phyloP scores from a whole-genome alignment of 495 filamentous ascomycete species.

The Niebla homalea region DNA sequence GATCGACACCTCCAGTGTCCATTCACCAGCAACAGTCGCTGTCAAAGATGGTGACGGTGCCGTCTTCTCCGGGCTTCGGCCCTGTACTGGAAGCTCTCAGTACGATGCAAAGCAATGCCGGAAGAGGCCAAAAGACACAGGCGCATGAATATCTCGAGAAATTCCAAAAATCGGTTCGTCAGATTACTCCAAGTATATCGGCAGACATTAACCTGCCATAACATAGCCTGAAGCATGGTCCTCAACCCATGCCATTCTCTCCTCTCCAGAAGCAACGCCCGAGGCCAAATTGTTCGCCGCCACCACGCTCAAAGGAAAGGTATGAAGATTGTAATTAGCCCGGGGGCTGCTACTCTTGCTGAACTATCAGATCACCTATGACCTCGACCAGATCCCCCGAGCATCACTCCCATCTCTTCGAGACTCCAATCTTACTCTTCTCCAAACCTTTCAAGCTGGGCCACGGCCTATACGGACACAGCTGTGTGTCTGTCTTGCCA shows the following conservation, averaged over 20 bases:
- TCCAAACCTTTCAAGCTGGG: constrained; percentile 65
- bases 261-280: constrained; percentile 54
- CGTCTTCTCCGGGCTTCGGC: constrained; percentile 44
- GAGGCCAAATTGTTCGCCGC: constrained; percentile 92
- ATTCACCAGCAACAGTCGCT: too few species aligned
- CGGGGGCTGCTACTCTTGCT: constrained; percentile 19
- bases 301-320: constrained; percentile 95
- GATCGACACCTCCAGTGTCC: too few species aligned
- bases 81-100: constrained; percentile 77
- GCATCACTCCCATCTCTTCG: constrained; percentile 61
- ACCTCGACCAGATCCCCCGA: constrained; percentile 72
- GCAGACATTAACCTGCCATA: constrained; percentile 7
- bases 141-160: constrained; percentile 83
- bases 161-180: constrained; percentile 94
- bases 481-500: constrained; percentile 86
- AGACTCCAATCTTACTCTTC: constrained; percentile 64
- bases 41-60: neutral
- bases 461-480: constrained; percentile 88
- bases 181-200: neutral
- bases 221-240: constrained; percentile 77
- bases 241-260: constrained; percentile 69
- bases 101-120: constrained; percentile 78
- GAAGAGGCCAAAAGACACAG: constrained; percentile 70
- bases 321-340: constrained; percentile 29
- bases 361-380: constrained; percentile 55